Conservation (phyloP, 1,284 basidiomycete genomes). For the Peniophora sp. region DNA sequence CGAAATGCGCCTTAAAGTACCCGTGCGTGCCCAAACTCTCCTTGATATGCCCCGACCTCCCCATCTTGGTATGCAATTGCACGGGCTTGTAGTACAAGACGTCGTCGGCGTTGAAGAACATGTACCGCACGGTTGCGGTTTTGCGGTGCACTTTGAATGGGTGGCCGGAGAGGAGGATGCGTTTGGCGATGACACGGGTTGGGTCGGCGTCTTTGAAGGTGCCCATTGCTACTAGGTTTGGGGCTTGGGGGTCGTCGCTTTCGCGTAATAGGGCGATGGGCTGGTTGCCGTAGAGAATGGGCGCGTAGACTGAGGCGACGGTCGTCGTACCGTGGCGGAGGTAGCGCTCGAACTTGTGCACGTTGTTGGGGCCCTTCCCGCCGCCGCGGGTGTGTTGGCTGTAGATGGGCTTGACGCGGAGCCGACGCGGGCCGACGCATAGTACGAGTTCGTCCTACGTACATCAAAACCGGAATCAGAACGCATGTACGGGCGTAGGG, state of each 20-base stretch:
- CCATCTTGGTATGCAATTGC: constrained; percentile 89
- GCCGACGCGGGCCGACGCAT: constrained; percentile 83
- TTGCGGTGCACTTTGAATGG: constrained; percentile 98
- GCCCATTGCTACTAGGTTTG: constrained; percentile 86
- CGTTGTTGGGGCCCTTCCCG: constrained; percentile 88
- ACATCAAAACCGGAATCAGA: neutral
- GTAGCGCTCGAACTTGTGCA: constrained; percentile 96
- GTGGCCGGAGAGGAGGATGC: constrained; percentile 90
- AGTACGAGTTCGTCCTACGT: constrained; percentile 79
- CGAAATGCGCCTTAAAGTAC: constrained; percentile 97
- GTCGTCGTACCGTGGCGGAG: constrained; percentile 75
- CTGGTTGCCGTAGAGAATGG: constrained; percentile 84
- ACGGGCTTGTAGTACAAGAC: constrained; percentile 92
- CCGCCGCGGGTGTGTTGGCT: constrained; percentile 90
- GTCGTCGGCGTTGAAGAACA: constrained; percentile 97
- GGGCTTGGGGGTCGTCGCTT: constrained; percentile 62
- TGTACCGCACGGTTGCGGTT: constrained; percentile 95
- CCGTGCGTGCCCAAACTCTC: constrained; percentile 97
- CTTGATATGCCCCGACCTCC: constrained; percentile 85
- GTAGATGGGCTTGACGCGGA: constrained; percentile 82
- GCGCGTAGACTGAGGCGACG: constrained; percentile 85
- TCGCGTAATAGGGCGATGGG: constrained; percentile 72
- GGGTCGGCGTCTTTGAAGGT: constrained; percentile 86
- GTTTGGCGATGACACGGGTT: constrained; percentile 87
- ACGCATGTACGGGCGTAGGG: constrained; percentile 1